These are phyloP conservation scores for Abortiporus biennis DNA, from an alignment of 1,284 basidiomycete genomes.

Conservation along the genomic window DNA sequence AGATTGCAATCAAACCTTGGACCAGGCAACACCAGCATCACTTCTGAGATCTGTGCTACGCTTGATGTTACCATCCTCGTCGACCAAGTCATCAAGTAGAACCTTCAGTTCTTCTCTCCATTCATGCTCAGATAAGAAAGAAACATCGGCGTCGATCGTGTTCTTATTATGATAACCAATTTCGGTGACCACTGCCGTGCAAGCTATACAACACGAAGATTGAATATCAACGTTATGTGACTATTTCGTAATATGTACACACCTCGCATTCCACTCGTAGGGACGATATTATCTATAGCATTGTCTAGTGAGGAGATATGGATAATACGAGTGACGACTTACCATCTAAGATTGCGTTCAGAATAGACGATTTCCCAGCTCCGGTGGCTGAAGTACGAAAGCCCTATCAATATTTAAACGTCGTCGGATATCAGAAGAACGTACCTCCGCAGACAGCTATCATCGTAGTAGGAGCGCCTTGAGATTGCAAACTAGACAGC, in stretches of 20 bases:
- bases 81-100: slow-evolving; percentile 48
- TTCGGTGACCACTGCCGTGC: slow-evolving; percentile 62
- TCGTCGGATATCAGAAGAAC: slow-evolving; percentile 4
- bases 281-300: slow-evolving; percentile 50
- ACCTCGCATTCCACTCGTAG: slow-evolving; percentile 61
- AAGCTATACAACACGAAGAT: slow-evolving; percentile 33
- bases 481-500: slow-evolving; percentile 35
- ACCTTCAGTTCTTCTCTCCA: slow-evolving; percentile 52
- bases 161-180: slow-evolving; percentile 47
- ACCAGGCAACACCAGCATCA: slow-evolving; percentile 56
- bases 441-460: slow-evolving; percentile 57
- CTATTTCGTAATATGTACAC: slow-evolving; percentile 11
- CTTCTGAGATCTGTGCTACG: slow-evolving; percentile 48
- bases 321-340: slow-evolving; percentile 10
- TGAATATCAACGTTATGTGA: slow-evolving; percentile 1
- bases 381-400: slow-evolving; percentile 45
- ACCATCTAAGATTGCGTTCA: slow-evolving; percentile 59
- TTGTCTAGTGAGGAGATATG: neutral
- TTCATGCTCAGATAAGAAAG: slow-evolving; percentile 47
- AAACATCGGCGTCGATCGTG: slow-evolving; percentile 52
- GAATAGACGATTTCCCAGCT: slow-evolving; percentile 52
- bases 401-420: neutral
- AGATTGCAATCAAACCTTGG: slow-evolving; percentile 30
- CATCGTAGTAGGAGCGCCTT: slow-evolving; percentile 47
- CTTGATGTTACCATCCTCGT: slow-evolving; percentile 51